Evolutionary conservation across 768 basidiomycete species (phyloP).

Genomic region (Hysterangium stoloniferum): DNA sequence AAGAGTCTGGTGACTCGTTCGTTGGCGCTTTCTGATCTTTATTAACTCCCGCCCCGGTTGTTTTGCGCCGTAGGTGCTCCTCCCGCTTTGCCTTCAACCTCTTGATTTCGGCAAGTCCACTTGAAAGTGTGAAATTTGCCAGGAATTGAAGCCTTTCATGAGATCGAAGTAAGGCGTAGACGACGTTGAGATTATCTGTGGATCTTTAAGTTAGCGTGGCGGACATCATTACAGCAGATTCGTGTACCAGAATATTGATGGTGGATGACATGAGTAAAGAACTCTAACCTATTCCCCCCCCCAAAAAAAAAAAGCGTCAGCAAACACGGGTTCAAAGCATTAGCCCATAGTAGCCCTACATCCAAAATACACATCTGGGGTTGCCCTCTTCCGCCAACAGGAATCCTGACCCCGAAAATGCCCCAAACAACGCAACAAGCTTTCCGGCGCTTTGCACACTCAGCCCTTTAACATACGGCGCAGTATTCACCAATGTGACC

Average conservation of each 20-base stretch:
- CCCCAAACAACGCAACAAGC: constrained; percentile 81
- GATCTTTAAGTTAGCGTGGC: constrained; percentile 14
- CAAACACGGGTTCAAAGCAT: background rate
- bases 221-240: background rate
- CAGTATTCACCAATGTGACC: constrained; percentile 81
- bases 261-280: constrained; percentile 79
- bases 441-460: constrained; percentile 76
- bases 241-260: constrained; percentile 45
- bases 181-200: constrained; percentile 76
- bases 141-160: constrained; percentile 85
- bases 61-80: constrained; percentile 43
- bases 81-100: constrained; percentile 66
- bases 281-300: constrained; percentile 89
- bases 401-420: constrained; percentile 86
- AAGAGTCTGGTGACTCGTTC: background rate
- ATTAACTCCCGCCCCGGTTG: background rate
- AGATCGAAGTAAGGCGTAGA: constrained; percentile 78
- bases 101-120: constrained; percentile 80
- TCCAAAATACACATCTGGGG: constrained; percentile 85
- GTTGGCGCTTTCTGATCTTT: background rate
- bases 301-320: background rate
- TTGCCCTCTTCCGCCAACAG: constrained; percentile 92
- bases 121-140: constrained; percentile 82
- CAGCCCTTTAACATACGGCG: constrained; percentile 79
- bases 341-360: constrained; percentile 38